Conservation (phyloP, 179 eudicot species). For the Spergularia azorica region DNA sequence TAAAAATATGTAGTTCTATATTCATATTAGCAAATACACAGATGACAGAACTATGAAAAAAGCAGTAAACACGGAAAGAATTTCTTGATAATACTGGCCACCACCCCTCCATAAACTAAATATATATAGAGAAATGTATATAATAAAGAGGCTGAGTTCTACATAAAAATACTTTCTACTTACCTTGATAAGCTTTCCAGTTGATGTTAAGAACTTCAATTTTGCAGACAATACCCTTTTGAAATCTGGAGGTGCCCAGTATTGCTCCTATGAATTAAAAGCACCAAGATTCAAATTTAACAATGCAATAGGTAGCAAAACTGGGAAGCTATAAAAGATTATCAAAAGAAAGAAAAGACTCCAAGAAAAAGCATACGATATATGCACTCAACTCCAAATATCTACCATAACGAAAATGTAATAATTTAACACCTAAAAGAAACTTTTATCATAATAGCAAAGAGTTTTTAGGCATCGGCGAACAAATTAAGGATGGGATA, state of each 20-base stretch:
- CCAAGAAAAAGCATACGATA: neutral
- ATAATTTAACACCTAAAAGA: neutral
- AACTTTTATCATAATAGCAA: neutral
- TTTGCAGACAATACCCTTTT: slow-evolving; percentile 77
- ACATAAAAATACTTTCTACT: slow-evolving; percentile 14
- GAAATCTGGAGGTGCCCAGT: slow-evolving; percentile 94
- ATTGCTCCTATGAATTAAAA: slow-evolving; percentile 62
- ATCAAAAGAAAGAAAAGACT: neutral
- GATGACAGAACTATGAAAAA: no score
- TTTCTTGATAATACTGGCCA: no score
- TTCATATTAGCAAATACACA: no score
- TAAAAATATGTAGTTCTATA: no score
- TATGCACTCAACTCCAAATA: neutral
- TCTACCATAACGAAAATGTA: neutral
- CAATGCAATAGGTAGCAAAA: neutral
- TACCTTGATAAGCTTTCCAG: slow-evolving; percentile 84
- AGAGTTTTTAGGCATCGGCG: neutral
- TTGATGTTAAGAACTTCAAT: slow-evolving; percentile 71
- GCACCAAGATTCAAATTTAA: slow-evolving; percentile 17
- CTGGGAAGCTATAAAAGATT: neutral
- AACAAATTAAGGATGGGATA: neutral
- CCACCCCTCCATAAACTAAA: no score
- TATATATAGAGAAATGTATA: neutral
- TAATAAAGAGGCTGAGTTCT: neutral
- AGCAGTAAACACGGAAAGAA: no score